Base-by-base conservation (phyloP, 306 rosid species). In the Abrus precatorius region DNA sequence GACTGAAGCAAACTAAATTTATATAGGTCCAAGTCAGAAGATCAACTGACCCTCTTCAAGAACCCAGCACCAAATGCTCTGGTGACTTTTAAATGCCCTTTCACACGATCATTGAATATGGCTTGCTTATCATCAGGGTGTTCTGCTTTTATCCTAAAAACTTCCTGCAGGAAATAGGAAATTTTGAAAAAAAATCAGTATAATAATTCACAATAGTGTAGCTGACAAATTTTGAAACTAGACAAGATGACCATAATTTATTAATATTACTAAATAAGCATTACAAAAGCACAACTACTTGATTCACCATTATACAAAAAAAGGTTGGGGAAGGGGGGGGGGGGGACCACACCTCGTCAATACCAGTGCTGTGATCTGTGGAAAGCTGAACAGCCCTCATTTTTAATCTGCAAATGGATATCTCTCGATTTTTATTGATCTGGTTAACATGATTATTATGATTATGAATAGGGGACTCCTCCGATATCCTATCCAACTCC, bases 11-110 rank as follows among this genome's bases (percentile, higher is more conserved):
- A 36, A 36, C 40, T 36, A 4, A 36, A 36, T 36, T 36, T 36
- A 36, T 2, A 36, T 36, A 36, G 40, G 40, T 36, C 4, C 0
- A 36, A 36, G 40, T 36, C 40, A 36, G 40, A 36, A 36, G 66
- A 76, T 77, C 83, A 84, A 84, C 88, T 90, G 82, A 90, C 93
- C 91, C 84, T 86, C 86, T 90, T 90, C 83, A 90, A 64, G 83
- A 90, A 90, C 28, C 93, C 93, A 52, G 93, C 93, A 70, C 93
- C 93, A 72, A 90, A 90, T 20, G 93, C 93, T 80, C 91, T 86
- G 78, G 90, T 90, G 60, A 90, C 93, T 83, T 90, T 90, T 79
- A 90, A 82, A 69, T 88, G 91, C 33, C 91, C 93, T 75, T 90
- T 90, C 75, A 90, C 93, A 82, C 93, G 82, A 77, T 88, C 93